Base-by-base conservation (phyloP, 2,329 filamentous ascomycete species). In the Neobulgaria alba region DNA sequence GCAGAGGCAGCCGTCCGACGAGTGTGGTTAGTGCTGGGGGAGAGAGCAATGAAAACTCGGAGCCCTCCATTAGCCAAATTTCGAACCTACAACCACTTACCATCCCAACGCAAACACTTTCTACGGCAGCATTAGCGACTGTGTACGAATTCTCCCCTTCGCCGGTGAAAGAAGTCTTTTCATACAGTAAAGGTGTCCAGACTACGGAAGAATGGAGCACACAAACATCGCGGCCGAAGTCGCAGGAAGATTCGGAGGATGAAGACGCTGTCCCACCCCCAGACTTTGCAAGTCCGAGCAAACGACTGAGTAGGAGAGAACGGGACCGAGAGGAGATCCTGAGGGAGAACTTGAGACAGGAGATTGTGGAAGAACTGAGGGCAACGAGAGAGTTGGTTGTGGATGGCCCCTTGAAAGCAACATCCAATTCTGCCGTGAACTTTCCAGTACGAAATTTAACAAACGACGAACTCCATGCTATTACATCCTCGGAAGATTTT, bases 141-240 rank as follows among this genome's bases (percentile, higher is more conserved):
- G 75, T 92, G 45, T 88, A 83, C 63, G 89, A 95, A 62, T 84
- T 79, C 49, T 78, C 83, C 2, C 82, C 85, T 1, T 82, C 79
- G 15, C 79, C 82, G 23, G 76, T 82, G 41, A 77, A 82, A 50
- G 92, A 98, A 63, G 72, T 94, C 45, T 88, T 94, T 58, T 94
- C 88, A 39, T 98, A 98, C 70, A 96, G 85, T 71, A 96, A 95
- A 67, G 89, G 81, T 41, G 88, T 96, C 16, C 93, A 98, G 63
- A 95, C 92, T 12, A 78, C 82, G 16, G 83, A 87, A 55, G 78
- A 82, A 48, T 85, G 85, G 77, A 64, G 65, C 5, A 67, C 70
- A 4, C 66, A 69, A 42, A 66, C 73, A 19, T 66, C 71, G 23
- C 68, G 71, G 21, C 65, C 72, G 1, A 69, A 72, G 37, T 71